Conservation (phyloP, 495 filamentous ascomycete species). For the Podospora sp. region DNA sequence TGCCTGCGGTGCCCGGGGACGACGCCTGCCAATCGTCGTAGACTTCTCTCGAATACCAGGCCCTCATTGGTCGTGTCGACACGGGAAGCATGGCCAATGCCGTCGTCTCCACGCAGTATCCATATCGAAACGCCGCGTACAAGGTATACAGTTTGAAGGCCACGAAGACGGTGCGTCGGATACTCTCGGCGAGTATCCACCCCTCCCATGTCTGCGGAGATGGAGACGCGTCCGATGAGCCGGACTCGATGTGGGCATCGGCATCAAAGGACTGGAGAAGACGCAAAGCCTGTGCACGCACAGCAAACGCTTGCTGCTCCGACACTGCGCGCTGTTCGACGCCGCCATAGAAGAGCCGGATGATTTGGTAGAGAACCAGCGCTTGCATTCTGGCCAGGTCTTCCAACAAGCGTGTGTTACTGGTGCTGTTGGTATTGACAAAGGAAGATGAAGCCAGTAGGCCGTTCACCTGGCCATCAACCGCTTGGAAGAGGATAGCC, state of each 20-base stretch:
- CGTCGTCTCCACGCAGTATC: background rate
- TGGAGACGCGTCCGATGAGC: background rate
- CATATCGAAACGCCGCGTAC: background rate
- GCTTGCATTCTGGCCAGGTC: background rate
- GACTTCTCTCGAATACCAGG: background rate
- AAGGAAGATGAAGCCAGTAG: background rate
- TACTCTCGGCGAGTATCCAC: background rate
- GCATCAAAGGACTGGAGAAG: background rate
- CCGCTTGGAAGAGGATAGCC: background rate
- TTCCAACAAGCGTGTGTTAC: background rate
- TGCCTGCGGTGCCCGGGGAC: background rate
- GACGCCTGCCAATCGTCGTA: background rate
- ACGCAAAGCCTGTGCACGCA: background rate
- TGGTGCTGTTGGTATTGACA: too few relatives aligned
- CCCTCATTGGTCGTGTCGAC: background rate
- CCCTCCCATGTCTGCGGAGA: background rate
- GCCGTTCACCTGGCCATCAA: background rate
- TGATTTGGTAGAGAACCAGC: background rate
- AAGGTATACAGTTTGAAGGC: constrained; percentile 1
- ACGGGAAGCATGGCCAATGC: background rate
- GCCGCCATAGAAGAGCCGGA: background rate
- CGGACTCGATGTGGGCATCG: background rate
- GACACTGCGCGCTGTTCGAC: background rate
- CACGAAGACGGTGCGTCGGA: constrained; percentile 1
- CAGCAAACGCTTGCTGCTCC: background rate